Evolutionary conservation across 1,284 basidiomycete species (phyloP), one percentile per base, ranked within the genome.

Genomic region (Sporisorium scitamineum): DNA sequence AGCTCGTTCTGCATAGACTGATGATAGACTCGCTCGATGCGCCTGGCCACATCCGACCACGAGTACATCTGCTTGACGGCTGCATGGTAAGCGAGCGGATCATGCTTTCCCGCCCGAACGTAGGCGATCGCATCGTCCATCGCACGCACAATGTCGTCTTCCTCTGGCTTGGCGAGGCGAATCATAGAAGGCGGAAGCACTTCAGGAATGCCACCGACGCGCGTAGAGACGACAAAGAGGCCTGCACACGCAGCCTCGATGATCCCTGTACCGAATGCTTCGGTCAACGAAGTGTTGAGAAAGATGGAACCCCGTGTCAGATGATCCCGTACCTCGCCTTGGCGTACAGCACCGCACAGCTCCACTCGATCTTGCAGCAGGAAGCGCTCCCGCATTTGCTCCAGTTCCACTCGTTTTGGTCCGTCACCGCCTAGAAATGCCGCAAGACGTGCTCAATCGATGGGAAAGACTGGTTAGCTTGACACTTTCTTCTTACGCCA

Each of bases 171-270:
- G 0, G 95, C 93, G 78, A 98, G 97, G 37, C 93, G 94, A 64
- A 97, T 93, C 92, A 98, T 93, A 74, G 95, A 92, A 52, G 91
- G 88, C 0, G 97, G 97, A 20, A 99, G 87, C 61, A 98, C 92
- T 86, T 99, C 97, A 0, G 97, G 95, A 0, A 98, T 92, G 2
- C 97, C 96, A 0, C 97, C 96, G 0, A 99, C 96, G 34, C 91
- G 90, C 0, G 96, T 99, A 18, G 92, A 92, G 37, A 99, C 97
- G 41, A 98, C 93, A 81, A 97, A 96, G 10, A 99, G 88, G 0
- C 97, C 97, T 0, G 94, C 90, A 76, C 93, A 95, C 0, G 97
- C 97, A 0, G 97, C 97, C 88, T 99, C 97, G 53, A 99, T 89
- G 76, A 97, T 94, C 9, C 93, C 92, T 73, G 96, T 99, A 0